These are phyloP conservation scores for Microdochium paspali DNA, from an alignment of 2,329 filamentous ascomycete species.

Conservation along the genomic window DNA sequence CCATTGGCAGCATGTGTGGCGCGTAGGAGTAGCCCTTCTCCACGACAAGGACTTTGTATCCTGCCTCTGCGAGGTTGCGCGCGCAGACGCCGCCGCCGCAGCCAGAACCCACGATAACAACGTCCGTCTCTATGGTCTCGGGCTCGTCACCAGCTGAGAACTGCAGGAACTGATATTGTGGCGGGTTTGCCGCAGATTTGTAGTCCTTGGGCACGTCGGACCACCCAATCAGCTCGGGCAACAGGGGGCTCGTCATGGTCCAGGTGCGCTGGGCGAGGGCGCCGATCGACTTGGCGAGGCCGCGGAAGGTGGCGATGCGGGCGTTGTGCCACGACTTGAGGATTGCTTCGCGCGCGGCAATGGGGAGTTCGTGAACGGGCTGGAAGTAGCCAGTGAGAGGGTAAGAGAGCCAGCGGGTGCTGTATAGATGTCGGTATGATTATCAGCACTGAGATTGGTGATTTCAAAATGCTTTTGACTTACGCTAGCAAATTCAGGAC, in stretches of 20 bases:
- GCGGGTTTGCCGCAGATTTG: constrained; percentile 23
- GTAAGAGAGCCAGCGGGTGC: not conserved
- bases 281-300: constrained; percentile 32
- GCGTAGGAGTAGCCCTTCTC: constrained; percentile 62
- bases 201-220: constrained; percentile 28
- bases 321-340: constrained; percentile 37
- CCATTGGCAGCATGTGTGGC: constrained; percentile 57
- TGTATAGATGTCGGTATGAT: not conserved
- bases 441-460: too few species aligned
- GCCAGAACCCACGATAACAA: constrained; percentile 62
- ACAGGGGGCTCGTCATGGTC: constrained; percentile 32
- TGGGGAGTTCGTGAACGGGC: constrained; percentile 37
- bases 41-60: constrained; percentile 50
- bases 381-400: constrained; percentile 38
- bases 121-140: constrained; percentile 52
- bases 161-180: constrained; percentile 35
- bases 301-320: constrained; percentile 34
- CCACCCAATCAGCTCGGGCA: constrained; percentile 33
- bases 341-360: constrained; percentile 35
- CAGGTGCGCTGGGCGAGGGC: constrained; percentile 32
- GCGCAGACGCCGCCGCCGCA: constrained; percentile 63
- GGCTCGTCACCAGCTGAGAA: constrained; percentile 24
- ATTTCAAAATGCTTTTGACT: not conserved
- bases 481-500: not conserved
- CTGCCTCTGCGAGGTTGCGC: constrained; percentile 50